These are phyloP conservation scores for Aureobasidium lini DNA, from an alignment of 2,329 filamentous ascomycete species.

Conservation along the genomic window DNA sequence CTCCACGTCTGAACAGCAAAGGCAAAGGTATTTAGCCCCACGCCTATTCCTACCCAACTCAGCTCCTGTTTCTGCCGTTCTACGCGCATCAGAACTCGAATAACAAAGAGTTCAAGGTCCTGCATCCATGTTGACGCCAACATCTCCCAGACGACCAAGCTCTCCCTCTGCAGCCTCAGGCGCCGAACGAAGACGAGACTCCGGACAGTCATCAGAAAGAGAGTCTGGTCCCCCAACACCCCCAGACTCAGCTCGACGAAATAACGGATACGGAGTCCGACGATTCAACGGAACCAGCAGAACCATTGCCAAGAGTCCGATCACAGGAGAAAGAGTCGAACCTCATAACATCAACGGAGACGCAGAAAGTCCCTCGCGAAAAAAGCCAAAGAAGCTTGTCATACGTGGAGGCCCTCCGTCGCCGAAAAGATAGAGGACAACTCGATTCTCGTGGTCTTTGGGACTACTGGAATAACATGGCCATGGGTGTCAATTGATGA, in stretches of 20 bases:
- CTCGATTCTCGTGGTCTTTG: constrained; percentile 10
- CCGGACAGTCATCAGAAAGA: constrained; percentile 1
- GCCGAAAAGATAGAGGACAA: constrained; percentile 11
- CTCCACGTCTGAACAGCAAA: constrained; percentile 28
- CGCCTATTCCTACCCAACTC: not conserved
- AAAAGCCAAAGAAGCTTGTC: constrained; percentile 16
- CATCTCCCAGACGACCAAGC: constrained; percentile 10
- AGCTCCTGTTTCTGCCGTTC: not conserved
- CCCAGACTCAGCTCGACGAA: constrained; percentile 9
- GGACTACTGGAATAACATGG: constrained; percentile 15
- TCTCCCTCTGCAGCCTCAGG: not conserved
- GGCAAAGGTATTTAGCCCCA: constrained; percentile 15
- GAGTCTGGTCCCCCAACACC: not conserved
- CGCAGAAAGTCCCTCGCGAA: constrained; percentile 6
- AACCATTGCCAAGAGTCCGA: constrained; percentile 10
- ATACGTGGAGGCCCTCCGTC: constrained; percentile 18
- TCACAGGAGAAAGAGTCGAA: constrained; percentile 9
- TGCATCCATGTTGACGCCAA: constrained; percentile 15
- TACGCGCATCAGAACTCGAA: not conserved
- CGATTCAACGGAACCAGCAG: constrained; percentile 12
- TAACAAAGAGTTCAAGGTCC: constrained; percentile 17
- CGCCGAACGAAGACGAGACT: constrained; percentile 1
- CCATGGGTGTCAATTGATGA: constrained; percentile 4
- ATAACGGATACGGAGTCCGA: constrained; percentile 12
- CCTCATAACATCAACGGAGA: not conserved